Conservation (phyloP, 331 rosid genomes). For the Pyracantha coccinea region DNA sequence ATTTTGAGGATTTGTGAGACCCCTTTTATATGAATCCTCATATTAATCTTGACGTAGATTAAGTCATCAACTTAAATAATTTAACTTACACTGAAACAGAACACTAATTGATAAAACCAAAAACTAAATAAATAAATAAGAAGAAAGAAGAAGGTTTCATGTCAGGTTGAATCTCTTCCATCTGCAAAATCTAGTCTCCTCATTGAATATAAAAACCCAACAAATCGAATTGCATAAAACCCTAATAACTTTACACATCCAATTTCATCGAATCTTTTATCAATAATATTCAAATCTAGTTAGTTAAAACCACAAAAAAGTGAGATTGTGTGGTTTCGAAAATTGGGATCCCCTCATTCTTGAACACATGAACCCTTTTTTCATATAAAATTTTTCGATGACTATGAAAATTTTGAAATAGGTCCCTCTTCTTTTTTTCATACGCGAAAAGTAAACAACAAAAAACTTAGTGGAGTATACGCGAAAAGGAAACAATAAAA, state of each 20-base stretch:
- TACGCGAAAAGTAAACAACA: neutral
- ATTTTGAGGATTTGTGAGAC: neutral
- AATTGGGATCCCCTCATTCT: too few species aligned
- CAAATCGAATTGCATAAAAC: neutral
- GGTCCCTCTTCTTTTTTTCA: neutral
- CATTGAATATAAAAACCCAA: neutral
- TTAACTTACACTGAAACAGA: fast-evolving
- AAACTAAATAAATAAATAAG: too few species aligned
- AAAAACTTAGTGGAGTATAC: too few species aligned
- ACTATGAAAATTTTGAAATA: too few species aligned
- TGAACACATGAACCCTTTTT: too few species aligned
- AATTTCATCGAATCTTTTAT: neutral
- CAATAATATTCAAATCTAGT: neutral
- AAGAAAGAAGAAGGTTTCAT: neutral
- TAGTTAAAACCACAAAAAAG: too few species aligned
- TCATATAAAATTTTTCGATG: too few species aligned
- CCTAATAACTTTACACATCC: too few species aligned
- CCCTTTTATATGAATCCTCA: too few species aligned
- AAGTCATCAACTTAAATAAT: too few species aligned
- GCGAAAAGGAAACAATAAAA: neutral
- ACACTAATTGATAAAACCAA: neutral
- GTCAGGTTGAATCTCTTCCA: neutral
- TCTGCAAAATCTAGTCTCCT: neutral
- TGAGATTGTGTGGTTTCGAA: neutral
- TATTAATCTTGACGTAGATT: too few species aligned